A percentile compares a stretch with the other conserved stretches of the same genome.
These are phyloP conservation scores for Echinochloa phyllopogon DNA, from an alignment of 176 grass and related monocot genomes.

Conservation along the genomic window DNA sequence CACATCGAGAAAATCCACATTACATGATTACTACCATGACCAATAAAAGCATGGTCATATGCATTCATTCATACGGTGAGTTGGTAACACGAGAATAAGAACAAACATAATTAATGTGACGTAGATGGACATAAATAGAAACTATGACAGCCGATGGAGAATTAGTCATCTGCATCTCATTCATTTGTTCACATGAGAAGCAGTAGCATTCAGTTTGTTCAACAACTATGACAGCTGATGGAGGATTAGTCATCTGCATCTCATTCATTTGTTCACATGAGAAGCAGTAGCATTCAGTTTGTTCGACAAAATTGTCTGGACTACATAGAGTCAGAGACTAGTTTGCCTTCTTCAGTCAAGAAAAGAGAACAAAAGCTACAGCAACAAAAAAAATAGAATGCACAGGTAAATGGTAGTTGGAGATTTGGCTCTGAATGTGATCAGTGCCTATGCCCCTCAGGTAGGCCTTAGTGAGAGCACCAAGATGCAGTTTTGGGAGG, in stretches of 20 bases:
- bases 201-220: not conserved
- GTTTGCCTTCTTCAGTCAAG: not conserved
- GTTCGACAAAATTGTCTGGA: not conserved
- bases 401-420: not conserved
- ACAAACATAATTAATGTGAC: not conserved
- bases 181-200: not conserved
- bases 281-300: not conserved
- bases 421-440: too few relatives aligned
- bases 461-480: too few relatives aligned
- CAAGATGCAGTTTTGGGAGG: too few relatives aligned
- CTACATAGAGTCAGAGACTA: not conserved
- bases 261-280: not conserved
- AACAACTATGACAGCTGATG: too few relatives aligned
- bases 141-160: not conserved
- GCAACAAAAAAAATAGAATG: not conserved
- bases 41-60: not conserved
- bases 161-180: not conserved
- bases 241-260: not conserved
- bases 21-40: too few relatives aligned
- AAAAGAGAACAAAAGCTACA: not conserved
- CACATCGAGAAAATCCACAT: too few relatives aligned
- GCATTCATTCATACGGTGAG: not conserved
- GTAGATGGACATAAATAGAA: not conserved
- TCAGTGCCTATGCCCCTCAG: too few relatives aligned
- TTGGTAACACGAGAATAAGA: not conserved